A percentile compares a stretch with the other conserved stretches of the same genome.
Evolutionary conservation across 148 eudicot genomes (phyloP).

Genomic region (Rhododendron mucronatum): DNA sequence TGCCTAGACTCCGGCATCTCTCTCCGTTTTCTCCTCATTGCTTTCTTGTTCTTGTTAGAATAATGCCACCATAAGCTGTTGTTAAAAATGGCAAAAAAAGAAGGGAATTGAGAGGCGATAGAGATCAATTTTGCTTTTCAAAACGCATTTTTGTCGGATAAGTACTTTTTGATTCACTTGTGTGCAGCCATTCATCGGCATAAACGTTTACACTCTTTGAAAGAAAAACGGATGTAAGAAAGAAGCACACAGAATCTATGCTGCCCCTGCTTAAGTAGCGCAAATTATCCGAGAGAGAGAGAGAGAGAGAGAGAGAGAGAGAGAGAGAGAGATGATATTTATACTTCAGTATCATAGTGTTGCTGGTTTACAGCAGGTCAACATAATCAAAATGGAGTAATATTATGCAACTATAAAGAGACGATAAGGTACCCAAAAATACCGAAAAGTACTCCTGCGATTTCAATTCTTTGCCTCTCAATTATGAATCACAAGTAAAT

Average conservation of each 20-base stretch:
- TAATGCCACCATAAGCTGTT: neutral
- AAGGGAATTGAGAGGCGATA: neutral
- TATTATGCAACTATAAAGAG: neutral
- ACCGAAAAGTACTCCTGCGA: neutral
- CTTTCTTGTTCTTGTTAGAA: neutral
- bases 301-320: neutral
- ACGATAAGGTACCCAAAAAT: neutral
- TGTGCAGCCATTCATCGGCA: neutral
- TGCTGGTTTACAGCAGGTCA: neutral
- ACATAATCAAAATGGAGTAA: neutral
- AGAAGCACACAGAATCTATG: neutral
- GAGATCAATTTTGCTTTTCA: neutral
- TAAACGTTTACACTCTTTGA: neutral
- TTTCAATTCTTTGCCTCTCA: constrained; percentile 9
- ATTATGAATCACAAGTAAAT: neutral
- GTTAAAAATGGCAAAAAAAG: neutral
- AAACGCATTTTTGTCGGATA: neutral
- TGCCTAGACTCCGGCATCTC: neutral
- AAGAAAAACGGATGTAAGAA: neutral
- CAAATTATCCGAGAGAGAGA: neutral
- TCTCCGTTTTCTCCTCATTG: neutral
- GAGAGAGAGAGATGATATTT: neutral
- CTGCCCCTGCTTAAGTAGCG: neutral
- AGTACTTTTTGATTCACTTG: neutral
- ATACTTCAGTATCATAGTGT: neutral